Evolutionary conservation across 805 yeast genomes (phyloP), one percentile per base, ranked within the genome.

Genomic region (Blastobotrys americana): DNA sequence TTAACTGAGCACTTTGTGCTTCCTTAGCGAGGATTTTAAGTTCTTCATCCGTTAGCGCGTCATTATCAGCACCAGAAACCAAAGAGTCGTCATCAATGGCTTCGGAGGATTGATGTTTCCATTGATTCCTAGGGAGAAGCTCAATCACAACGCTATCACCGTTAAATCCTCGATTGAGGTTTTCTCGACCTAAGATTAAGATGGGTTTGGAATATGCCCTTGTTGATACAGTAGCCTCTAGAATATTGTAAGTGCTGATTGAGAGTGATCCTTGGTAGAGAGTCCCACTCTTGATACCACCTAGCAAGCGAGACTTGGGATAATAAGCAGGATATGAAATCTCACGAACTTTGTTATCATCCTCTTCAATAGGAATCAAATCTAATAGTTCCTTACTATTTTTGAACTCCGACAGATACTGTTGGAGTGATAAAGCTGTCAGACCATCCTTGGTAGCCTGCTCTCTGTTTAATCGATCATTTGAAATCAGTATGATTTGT

Each of bases 121-220:
- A 93, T 59, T 84, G 79, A 22, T 73, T 70, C 52, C 84, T 77
- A 1, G 97, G 96, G 36, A 93, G 69, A 36, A 93, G 67, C 64
- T 93, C 97, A 3, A 93, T 87, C 38, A 88, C 84, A 23, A 93
- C 97, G 31, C 79, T 75, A 58, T 93, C 99, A 21, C 96, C 89
- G 55, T 85, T 86, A 67, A 90, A 90, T 0, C 90, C 84, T 64
- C 99, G 78, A 62, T 93, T 93, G 54, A 93, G 66, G 60, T 81
- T 80, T 56, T 84, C 85, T 39, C 89, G 73, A 0, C 98, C 99
- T 9, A 84, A 65, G 33, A 93, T 70, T 34, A 90, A 68, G 23
- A 93, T 70, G 1, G 97, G 97, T 60, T 81, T 83, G 36, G 86
- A 80, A 57, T 86, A 81, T 0, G 83, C 76, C 1, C 81, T 69